Conservation (phyloP, 257 asterid genomes). For the Mitragyna speciosa region DNA sequence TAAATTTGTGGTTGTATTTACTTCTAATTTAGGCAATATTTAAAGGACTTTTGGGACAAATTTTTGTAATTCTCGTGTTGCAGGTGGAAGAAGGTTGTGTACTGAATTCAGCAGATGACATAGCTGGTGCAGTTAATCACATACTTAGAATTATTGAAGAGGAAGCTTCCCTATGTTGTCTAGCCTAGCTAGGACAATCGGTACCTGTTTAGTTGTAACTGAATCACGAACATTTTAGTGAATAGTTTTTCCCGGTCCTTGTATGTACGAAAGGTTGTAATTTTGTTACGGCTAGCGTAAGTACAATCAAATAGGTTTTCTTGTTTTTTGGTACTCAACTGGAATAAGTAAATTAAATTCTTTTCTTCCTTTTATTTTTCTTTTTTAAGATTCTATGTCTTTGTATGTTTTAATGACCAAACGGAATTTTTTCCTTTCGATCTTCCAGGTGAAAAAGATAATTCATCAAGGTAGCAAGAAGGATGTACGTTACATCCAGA, state of each 20-base stretch:
- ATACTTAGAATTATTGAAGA: constrained; percentile 91
- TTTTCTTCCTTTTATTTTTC: background rate
- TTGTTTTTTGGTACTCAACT: background rate
- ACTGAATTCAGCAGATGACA: constrained; percentile 83
- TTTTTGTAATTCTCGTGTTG: constrained; percentile 9
- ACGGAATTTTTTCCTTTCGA: background rate
- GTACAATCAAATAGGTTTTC: constrained; percentile 2
- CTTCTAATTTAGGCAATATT: constrained; percentile 18
- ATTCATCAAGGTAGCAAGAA: background rate
- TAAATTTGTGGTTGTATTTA: constrained; percentile 18
- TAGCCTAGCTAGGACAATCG: constrained; percentile 36
- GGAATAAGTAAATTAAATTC: constrained; percentile 5
- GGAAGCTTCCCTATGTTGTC: constrained; percentile 60
- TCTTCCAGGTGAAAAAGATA: background rate
- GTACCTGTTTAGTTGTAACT: constrained; percentile 6
- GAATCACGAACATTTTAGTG: constrained; percentile 11
- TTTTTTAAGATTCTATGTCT: too few relatives aligned
- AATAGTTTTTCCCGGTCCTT: constrained; percentile 19
- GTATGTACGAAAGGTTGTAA: constrained; percentile 19
- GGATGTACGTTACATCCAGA: background rate
- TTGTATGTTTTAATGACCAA: background rate
- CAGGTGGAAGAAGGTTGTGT: constrained; percentile 98
- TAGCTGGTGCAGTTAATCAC: constrained; percentile 90
- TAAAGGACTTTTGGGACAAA: constrained; percentile 12
- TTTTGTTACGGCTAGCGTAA: constrained; percentile 8